Base-by-base conservation (phyloP, 495 filamentous ascomycete species). In the Aspergillus carlsbadensis region DNA sequence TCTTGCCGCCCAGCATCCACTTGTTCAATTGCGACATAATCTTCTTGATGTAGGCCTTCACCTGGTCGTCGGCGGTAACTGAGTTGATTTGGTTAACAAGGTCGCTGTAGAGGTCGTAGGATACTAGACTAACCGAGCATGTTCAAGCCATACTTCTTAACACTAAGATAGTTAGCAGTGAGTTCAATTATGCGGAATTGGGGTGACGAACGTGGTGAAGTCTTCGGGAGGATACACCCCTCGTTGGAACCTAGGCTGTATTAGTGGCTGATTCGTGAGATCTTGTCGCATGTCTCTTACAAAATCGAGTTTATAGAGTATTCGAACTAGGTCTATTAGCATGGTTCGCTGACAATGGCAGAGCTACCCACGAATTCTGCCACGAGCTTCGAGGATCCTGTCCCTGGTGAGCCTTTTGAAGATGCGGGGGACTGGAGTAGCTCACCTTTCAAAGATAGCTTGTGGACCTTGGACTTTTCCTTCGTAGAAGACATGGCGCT, bases 91-190 rank as follows among this genome's bases (percentile, higher is more conserved):
- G 51, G 60, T 60, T 22, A 59, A 36, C 57, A 10, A n/a, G 26
- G 15, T 11, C 3, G 3, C 15, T 18, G 39, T 11, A 41, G 31
- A 17, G 31, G 35, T 24, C 33, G 14, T 13, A 41, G 24, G 36
- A 3, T 49, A 17, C 11, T 10, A 35, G 31, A 71, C 78, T 55
- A 73, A 88, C 85, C 83, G 36, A 97, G 89, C 91, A 98, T 98
- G 65, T 96, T 98, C 61, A 98, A 85, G 64, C 95, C 95, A 85
- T 98, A 98, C 79, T 98, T 98, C 74, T 98, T 98, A 63, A 98
- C 91, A 20, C 86, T 88, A 20, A 13, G 50, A 54, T 31, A 22
- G 26, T 10, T 7, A 17, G 15, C 61, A 29, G 26, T 43, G 62
- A 20, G 48, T 45, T 18, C 18, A n/a, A 39, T 20, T 55, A 10